Base-by-base conservation (phyloP, 2,329 filamentous ascomycete genomes). In the Setomelanomma holmii region DNA sequence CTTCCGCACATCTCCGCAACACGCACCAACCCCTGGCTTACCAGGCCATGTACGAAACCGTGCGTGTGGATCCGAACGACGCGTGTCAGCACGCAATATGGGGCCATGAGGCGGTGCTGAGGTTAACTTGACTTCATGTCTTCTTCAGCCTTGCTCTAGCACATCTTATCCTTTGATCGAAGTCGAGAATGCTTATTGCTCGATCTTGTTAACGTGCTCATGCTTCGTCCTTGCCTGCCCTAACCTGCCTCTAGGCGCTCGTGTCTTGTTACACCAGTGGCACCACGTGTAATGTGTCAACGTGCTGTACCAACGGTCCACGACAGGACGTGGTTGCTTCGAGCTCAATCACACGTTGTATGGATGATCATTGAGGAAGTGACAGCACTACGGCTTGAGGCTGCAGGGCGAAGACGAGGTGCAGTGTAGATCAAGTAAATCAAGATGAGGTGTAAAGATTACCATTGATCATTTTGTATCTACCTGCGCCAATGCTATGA, bases 391-490 rank as follows among this genome's bases (percentile, higher is more conserved):
- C 14, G 8, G 11, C 3, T n/a, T n/a, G 14, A 3, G 4, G 11
- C 14, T 2, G 10, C 16, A 16, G n/a, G 34, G 12, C 20, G 14
- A 23, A 24, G 11, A 24, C 39, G 5, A 14, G 7, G 24, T 11
- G 39, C 7, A 17, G 16, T 34, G 42, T 23, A 45, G 27, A 22
- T 22, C n/a, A n/a, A n/a, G n/a, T 5, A 20, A 45, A n/a, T 50
- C 43, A 50, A 40, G 36, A 42, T 34, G 27, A 36, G 60, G 48
- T 60, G n/a, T n/a, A n/a, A n/a, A n/a, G n/a, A 62, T 62, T 55
- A 62, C 27, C 5, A 45, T 63, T 58, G 39, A 51, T 58, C 47
- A 58, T 62, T 63, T 58, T 40, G 58, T 67, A 67, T 64, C 57
- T 66, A 64, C 61, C 56, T 50, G 48, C 44, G 49, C 46, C 45